These are phyloP conservation scores for Bonia amplexicaulis DNA, from an alignment of 176 grass and related monocot species.

Conservation along the genomic window DNA sequence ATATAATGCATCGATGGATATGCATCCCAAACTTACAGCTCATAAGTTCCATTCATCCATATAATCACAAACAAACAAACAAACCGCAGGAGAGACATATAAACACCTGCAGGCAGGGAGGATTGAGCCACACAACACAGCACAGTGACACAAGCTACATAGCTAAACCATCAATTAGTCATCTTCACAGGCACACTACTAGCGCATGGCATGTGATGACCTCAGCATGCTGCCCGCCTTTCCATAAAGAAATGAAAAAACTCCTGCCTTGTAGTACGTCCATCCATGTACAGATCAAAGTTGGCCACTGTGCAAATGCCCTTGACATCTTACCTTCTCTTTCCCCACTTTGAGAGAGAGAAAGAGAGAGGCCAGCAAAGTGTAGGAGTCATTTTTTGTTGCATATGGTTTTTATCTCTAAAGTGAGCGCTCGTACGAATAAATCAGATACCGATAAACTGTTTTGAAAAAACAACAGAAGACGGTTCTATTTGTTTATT, in stretches of 20 bases:
- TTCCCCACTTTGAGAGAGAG: background rate
- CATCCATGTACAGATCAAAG: conserved; percentile 28
- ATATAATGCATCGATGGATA: background rate
- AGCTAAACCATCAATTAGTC: conserved; percentile 9
- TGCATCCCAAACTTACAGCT: background rate
- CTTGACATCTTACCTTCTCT: conserved; percentile 50
- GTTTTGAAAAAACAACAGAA: too few relatives aligned
- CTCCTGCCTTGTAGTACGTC: conserved; percentile 25
- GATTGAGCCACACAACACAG: background rate
- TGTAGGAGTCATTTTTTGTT: too few relatives aligned
- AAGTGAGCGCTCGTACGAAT: too few relatives aligned
- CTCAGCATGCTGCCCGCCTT: conserved; percentile 23
- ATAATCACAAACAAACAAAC: conserved; percentile 8
- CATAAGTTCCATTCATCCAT: background rate
- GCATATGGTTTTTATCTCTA: too few relatives aligned
- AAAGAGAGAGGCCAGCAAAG: too few relatives aligned
- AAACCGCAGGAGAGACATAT: background rate
- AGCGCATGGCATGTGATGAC: conserved; percentile 29
- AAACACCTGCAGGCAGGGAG: background rate
- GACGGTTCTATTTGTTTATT: too few relatives aligned
- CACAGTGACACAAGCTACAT: background rate
- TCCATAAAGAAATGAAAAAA: background rate
- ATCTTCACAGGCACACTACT: background rate
- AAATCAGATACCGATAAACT: too few relatives aligned
- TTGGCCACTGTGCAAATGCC: conserved; percentile 17